Conservation (phyloP, 441 rosid species). For the Populus hybrid region DNA sequence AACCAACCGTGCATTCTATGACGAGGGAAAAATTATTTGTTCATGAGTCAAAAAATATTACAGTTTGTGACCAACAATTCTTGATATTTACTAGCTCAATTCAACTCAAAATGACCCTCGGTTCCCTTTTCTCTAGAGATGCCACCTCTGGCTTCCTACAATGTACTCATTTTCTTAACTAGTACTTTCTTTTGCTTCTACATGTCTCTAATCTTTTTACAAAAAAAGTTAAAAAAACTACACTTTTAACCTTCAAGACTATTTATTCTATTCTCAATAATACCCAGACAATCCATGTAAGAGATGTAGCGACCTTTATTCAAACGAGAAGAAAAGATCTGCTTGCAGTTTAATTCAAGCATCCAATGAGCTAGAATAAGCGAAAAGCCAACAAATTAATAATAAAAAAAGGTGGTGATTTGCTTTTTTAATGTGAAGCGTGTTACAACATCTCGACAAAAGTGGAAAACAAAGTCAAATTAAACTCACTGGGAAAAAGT, state of each 20-base stretch:
- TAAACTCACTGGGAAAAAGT: constrained; percentile 1
- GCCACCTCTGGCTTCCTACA: neutral
- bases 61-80: neutral
- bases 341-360: neutral
- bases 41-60: neutral
- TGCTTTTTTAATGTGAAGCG: neutral
- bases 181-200: neutral
- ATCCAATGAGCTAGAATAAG: neutral
- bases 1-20: neutral
- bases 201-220: neutral
- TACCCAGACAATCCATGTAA: neutral
- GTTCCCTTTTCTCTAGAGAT: neutral
- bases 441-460: constrained; percentile 8
- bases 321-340: neutral
- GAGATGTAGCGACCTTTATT: neutral
- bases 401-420: neutral
- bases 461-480: neutral
- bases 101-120: neutral
- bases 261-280: neutral
- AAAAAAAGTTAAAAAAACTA: neutral
- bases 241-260: neutral
- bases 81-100: neutral
- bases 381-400: neutral
- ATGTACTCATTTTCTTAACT: neutral
- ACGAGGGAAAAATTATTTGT: neutral